A percentile compares a stretch with the other conserved stretches of the same genome.
These are phyloP conservation scores for Peziza echinospora DNA, from an alignment of 495 filamentous ascomycete genomes.

Conservation along the genomic window DNA sequence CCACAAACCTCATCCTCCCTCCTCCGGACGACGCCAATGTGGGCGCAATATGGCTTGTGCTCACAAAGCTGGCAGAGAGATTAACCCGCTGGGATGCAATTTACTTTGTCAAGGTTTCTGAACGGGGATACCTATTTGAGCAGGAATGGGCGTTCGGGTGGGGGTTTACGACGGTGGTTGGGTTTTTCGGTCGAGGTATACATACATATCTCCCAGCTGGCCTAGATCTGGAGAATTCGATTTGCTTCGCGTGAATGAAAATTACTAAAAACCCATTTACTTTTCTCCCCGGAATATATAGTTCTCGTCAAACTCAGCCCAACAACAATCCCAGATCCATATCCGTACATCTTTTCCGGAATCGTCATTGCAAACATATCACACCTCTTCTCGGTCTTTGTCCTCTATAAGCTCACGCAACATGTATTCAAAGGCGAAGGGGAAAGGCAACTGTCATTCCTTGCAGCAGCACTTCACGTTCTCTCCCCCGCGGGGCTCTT, in stretches of 20 bases:
- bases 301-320: no score
- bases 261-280: not conserved
- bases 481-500: conserved; percentile 76
- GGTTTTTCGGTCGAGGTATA: conserved; percentile 28
- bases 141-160: conserved; percentile 93
- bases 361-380: conserved; percentile 42
- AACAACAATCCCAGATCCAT: conserved; percentile 2
- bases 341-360: conserved; percentile 28
- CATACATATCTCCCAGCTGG: no score
- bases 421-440: conserved; percentile 24
- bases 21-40: not conserved
- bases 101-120: conserved; percentile 52
- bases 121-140: conserved; percentile 61
- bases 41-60: conserved; percentile 6
- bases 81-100: conserved; percentile 82
- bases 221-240: conserved; percentile 3
- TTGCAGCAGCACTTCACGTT: conserved; percentile 52
- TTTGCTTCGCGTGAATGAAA: conserved; percentile 6
- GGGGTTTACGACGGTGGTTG: conserved; percentile 36
- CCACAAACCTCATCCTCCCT: conserved; percentile 37
- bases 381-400: conserved; percentile 55
- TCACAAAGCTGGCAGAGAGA: conserved; percentile 25
- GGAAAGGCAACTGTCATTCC: conserved; percentile 31
- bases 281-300: not conserved
- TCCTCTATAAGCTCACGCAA: conserved; percentile 39